phyloP scores from a whole-genome alignment of 495 filamentous ascomycete species.

The Bacidia gigantensis region DNA sequence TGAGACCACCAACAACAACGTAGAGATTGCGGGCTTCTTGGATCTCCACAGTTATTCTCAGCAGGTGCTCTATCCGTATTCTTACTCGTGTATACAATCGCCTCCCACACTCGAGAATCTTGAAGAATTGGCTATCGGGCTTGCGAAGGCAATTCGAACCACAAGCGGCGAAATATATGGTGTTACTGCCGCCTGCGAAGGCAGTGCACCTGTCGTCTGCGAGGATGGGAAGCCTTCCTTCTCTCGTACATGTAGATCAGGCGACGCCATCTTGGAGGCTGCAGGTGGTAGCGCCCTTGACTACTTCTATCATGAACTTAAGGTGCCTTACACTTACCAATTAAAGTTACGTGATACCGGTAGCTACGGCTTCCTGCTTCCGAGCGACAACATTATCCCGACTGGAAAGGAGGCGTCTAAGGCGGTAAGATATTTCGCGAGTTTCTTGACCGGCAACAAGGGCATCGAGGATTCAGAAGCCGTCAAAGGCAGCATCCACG shows the following conservation, averaged over 20 bases:
- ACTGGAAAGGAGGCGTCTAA: slow-evolving; percentile 78
- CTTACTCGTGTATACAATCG: slow-evolving; percentile 60
- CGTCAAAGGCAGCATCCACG: neutral
- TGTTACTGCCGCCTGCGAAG: slow-evolving; percentile 79
- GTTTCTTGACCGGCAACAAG: slow-evolving; percentile 46
- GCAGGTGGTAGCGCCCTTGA: slow-evolving; percentile 81
- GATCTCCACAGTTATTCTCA: slow-evolving; percentile 95
- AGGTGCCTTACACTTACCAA: slow-evolving; percentile 77
- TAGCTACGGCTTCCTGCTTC: slow-evolving; percentile 86
- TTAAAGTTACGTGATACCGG: slow-evolving; percentile 92
- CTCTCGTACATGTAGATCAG: slow-evolving; percentile 8
- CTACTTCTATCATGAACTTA: slow-evolving; percentile 86
- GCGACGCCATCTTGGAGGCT: slow-evolving; percentile 35
- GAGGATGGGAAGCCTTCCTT: neutral
- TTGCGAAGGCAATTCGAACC: slow-evolving; percentile 79
- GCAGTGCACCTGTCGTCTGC: slow-evolving; percentile 36
- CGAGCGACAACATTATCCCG: slow-evolving; percentile 74
- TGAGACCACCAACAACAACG: slow-evolving; percentile 55
- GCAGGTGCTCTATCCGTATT: slow-evolving; percentile 86
- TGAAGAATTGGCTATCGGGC: slow-evolving; percentile 72
- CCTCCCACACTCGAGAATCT: slow-evolving; percentile 85
- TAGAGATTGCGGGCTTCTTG: slow-evolving; percentile 65
- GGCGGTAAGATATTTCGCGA: slow-evolving; percentile 66
- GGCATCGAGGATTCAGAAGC: slow-evolving; percentile 14
- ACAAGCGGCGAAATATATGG: slow-evolving; percentile 63